These are phyloP conservation scores for Dendrobium chrysotoxum DNA, from an alignment of 106 monocot species.

Conservation along the genomic window DNA sequence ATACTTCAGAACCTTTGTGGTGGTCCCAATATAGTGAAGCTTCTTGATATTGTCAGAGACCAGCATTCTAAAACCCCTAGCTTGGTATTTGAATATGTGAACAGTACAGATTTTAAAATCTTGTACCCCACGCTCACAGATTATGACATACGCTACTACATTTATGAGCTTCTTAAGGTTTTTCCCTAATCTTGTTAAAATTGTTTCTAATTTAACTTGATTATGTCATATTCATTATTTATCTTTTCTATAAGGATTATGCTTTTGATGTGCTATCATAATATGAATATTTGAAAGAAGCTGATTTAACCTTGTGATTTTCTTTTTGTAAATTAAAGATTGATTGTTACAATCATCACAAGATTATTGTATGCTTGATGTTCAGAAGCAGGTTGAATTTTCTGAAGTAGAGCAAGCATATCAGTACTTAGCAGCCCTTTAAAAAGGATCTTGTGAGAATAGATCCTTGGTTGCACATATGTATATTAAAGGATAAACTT, in stretches of 20 bases:
- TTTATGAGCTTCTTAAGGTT: slow-evolving; percentile 90
- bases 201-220: neutral
- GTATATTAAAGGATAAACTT: neutral
- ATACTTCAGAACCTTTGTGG: slow-evolving; percentile 93
- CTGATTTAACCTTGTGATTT: neutral
- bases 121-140: slow-evolving; percentile 80
- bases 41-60: slow-evolving; percentile 77
- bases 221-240: neutral
- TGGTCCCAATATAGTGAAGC: slow-evolving; percentile 80
- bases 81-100: slow-evolving; percentile 80
- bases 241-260: neutral
- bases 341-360: neutral
- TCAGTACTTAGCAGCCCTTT: neutral
- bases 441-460: neutral
- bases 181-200: neutral
- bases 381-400: neutral
- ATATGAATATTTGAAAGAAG: neutral
- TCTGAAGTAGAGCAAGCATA: neutral
- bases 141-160: slow-evolving; percentile 88
- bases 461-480: neutral
- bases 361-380: neutral
- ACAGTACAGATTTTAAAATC: slow-evolving; percentile 82
- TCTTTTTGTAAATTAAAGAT: neutral
- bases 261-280: neutral
- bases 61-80: slow-evolving; percentile 90